Base-by-base conservation (phyloP, 2,329 filamentous ascomycete species). In the Ophiostoma sp. region DNA sequence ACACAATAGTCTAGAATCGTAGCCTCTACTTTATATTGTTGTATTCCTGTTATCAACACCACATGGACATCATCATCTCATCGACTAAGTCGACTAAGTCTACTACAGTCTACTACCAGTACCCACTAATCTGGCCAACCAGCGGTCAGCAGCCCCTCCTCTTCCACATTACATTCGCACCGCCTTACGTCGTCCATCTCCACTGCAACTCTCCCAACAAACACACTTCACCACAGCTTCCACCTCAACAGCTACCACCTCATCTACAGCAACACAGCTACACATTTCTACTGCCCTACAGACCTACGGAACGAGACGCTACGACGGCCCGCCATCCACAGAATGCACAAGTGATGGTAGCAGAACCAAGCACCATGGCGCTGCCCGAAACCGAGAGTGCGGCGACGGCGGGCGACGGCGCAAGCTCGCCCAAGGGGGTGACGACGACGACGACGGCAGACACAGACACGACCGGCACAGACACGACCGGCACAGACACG, bases 161-260 rank as follows among this genome's bases (percentile, higher is more conserved):
- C 36, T 62, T 14, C 66, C 27, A 27, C 27, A 52, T 49, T 40
- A 45, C 11, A 38, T 49, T 38, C 18, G 38, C 60, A 63, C 60
- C 38, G 60, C 60, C 60, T 63, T 42, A 42, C 60, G 60, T 63
- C 60, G 60, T 36, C 60, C 58, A 62, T 63, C 11, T 63, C 58
- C 40, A 42, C 60, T 42, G 40, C 60, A 63, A n/a, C 16, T 42
- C 38, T 63, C 58, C 58, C 58, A 63, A 63, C 38, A 38, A 55
- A 55, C 47, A 52, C 49, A n/a, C 27, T 27, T 27, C 27, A 27
- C 12, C n/a, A 18, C 5, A 60, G 55, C 55, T 38, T 60, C 55
- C 14, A 14, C 27, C 55, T 60, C 27, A 27, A 27, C 27, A 27
- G 27, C 27, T 27, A 27, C 27, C 27, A 27, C 42, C 11, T 38